Percentiles rank a stretch among this genome's conserved stretches.
phyloP scores from a whole-genome alignment of 164 flowering plant species.

The Aristolochia californica region DNA sequence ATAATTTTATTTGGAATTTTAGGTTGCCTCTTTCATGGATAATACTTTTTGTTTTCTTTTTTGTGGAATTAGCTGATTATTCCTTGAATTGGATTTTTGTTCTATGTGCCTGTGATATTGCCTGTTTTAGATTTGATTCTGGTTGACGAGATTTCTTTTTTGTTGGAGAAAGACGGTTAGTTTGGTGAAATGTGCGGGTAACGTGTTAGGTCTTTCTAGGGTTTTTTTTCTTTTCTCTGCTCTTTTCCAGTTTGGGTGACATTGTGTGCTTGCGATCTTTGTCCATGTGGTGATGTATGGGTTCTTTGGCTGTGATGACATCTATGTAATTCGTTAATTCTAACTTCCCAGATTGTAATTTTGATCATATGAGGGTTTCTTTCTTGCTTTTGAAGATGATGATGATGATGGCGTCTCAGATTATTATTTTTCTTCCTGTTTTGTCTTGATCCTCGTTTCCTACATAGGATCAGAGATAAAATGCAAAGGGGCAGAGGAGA shows the following conservation, averaged over 20 bases:
- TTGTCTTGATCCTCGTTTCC: background rate
- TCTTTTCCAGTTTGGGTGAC: no score
- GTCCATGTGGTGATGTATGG: background rate
- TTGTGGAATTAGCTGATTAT: no score
- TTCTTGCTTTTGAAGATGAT: background rate
- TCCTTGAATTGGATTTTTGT: no score
- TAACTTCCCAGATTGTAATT: background rate
- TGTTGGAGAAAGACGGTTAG: background rate
- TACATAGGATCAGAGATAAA: slow-evolving; percentile 1
- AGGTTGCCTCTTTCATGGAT: no score
- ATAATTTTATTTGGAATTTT: no score
- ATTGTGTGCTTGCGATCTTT: no score
- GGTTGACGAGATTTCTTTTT: background rate
- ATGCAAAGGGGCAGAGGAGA: slow-evolving; percentile 48
- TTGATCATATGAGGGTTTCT: background rate
- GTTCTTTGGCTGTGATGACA: background rate
- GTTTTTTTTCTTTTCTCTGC: no score
- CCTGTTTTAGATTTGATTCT: no score
- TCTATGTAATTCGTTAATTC: background rate
- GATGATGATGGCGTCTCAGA: background rate
- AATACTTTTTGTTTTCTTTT: no score
- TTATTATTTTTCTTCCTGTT: background rate
- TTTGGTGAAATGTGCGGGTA: no score
- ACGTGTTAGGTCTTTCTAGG: no score
- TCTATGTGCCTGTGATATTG: no score